A percentile compares a stretch with the other conserved stretches of the same genome.
These are phyloP conservation scores for Elsinoe necatrix DNA, from an alignment of 2,329 filamentous ascomycete genomes.

Conservation along the genomic window DNA sequence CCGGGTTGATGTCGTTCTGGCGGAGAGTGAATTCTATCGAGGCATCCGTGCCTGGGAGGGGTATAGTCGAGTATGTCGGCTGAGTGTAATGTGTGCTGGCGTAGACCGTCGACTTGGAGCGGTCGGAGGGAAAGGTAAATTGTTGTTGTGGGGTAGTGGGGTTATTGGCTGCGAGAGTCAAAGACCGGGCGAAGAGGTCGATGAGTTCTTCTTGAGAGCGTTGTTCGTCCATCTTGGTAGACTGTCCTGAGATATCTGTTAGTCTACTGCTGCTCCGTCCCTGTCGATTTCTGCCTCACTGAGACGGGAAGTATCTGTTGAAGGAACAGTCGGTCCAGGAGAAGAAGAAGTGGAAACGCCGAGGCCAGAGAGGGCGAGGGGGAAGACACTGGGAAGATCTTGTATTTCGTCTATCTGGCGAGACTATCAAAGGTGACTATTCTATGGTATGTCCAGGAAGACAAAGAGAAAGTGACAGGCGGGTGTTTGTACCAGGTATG, in stretches of 20 bases:
- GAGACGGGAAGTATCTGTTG: conserved; percentile 20
- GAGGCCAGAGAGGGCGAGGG: conserved; percentile 37
- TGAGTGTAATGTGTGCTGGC: conserved; percentile 63
- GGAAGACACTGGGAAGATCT: conserved; percentile 19
- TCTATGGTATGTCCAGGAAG: conserved; percentile 21
- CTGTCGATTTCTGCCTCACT: conserved; percentile 33
- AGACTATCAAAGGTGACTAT: conserved; percentile 20
- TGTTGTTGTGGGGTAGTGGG: conserved; percentile 30
- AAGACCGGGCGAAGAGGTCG: conserved; percentile 67
- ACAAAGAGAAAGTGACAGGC: background rate
- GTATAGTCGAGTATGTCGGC: conserved; percentile 50
- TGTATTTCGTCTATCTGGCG: conserved; percentile 24
- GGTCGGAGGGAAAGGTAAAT: conserved; percentile 28
- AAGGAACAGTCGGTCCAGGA: conserved; percentile 18
- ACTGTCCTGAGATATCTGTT: conserved; percentile 38
- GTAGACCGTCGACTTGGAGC: conserved; percentile 53
- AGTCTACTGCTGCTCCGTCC: conserved; percentile 27
- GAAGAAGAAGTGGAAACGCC: conserved; percentile 20
- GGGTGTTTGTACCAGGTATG: background rate
- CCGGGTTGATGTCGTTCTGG: conserved; percentile 61
- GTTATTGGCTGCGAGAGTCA: conserved; percentile 47
- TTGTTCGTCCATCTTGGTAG: conserved; percentile 35
- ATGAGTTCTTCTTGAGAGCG: conserved; percentile 69
- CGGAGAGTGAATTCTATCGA: conserved; percentile 48
- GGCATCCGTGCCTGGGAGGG: conserved; percentile 38